These are phyloP conservation scores for Colletotrichum filicis DNA, from an alignment of 2,329 filamentous ascomycete species.

Conservation along the genomic window DNA sequence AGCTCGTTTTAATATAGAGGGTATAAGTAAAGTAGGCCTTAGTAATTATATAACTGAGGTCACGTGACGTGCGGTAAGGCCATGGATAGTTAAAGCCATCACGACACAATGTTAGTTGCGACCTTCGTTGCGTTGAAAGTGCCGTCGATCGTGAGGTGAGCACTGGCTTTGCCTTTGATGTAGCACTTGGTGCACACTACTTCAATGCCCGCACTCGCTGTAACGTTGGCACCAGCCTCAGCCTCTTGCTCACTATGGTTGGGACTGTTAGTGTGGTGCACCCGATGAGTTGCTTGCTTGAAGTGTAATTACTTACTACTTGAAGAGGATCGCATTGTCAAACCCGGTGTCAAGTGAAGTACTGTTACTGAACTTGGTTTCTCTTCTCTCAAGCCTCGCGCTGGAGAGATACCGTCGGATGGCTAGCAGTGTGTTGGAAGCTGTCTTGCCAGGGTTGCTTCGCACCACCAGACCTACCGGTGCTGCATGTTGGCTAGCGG, in stretches of 20 bases:
- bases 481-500: not conserved
- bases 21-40: too few species aligned
- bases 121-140: slow-evolving; percentile 52
- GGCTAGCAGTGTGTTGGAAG: slow-evolving; percentile 13
- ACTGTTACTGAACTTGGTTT: slow-evolving; percentile 38
- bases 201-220: slow-evolving; percentile 45
- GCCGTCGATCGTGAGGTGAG: slow-evolving; percentile 52
- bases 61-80: too few species aligned
- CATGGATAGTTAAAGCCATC: too few species aligned
- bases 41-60: too few species aligned
- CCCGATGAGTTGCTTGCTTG: too few species aligned
- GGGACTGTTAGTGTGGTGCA: not conserved
- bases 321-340: slow-evolving; percentile 50
- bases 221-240: slow-evolving; percentile 33
- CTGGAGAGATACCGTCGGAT: slow-evolving; percentile 17
- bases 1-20: too few species aligned
- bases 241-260: slow-evolving; percentile 19
- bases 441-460: slow-evolving; percentile 3
- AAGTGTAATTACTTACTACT: slow-evolving; percentile 38
- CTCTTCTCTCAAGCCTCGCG: slow-evolving; percentile 4
- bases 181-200: slow-evolving; percentile 62
- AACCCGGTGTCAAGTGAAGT: slow-evolving; percentile 52
- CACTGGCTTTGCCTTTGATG: slow-evolving; percentile 57
- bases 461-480: slow-evolving; percentile 17
- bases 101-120: slow-evolving; percentile 47